Evolutionary conservation across 768 basidiomycete genomes (phyloP).

Genomic region (Naganishia kalamii): DNA sequence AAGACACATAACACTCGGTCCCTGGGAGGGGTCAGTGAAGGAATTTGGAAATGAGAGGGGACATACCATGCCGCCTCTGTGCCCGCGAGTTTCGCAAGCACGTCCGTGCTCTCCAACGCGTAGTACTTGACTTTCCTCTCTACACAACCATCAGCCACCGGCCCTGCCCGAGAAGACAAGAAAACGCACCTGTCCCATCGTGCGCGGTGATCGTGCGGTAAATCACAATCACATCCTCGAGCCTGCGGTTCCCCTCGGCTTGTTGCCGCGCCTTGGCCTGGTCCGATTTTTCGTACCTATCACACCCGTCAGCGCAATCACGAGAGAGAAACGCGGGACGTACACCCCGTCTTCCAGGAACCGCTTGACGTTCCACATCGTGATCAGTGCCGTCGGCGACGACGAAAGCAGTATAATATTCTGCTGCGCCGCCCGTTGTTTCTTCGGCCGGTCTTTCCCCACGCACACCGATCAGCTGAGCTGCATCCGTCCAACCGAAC

Average conservation of each 20-base stretch:
- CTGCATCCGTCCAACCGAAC: not conserved
- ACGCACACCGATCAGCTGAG: no score
- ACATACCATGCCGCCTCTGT: constrained; percentile 62
- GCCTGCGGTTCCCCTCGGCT: constrained; percentile 63
- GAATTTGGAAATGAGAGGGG: no score
- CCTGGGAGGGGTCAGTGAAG: no score
- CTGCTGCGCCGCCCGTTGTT: constrained; percentile 59
- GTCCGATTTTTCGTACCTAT: constrained; percentile 67
- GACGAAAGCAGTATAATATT: constrained; percentile 98
- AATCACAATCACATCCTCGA: constrained; percentile 80
- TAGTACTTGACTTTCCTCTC: constrained; percentile 58
- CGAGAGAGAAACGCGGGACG: constrained; percentile 1
- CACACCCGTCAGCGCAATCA: not conserved
- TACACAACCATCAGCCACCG: constrained; percentile 8
- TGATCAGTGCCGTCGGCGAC: constrained; percentile 86
- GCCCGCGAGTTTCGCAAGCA: constrained; percentile 67
- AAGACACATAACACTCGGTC: constrained; percentile 94
- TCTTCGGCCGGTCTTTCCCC: constrained; percentile 34
- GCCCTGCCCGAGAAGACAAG: not conserved
- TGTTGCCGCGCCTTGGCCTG: constrained; percentile 53
- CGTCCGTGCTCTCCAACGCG: constrained; percentile 87
- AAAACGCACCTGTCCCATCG: constrained; percentile 14
- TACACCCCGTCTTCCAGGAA: constrained; percentile 86
- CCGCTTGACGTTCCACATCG: constrained; percentile 93
- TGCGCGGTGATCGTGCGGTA: constrained; percentile 58